Percentiles rank a stretch among this genome's conserved stretches.
These are phyloP conservation scores for Thamnidium elegans DNA, from an alignment of 192 early-diverging fungal species.

Conservation along the genomic window DNA sequence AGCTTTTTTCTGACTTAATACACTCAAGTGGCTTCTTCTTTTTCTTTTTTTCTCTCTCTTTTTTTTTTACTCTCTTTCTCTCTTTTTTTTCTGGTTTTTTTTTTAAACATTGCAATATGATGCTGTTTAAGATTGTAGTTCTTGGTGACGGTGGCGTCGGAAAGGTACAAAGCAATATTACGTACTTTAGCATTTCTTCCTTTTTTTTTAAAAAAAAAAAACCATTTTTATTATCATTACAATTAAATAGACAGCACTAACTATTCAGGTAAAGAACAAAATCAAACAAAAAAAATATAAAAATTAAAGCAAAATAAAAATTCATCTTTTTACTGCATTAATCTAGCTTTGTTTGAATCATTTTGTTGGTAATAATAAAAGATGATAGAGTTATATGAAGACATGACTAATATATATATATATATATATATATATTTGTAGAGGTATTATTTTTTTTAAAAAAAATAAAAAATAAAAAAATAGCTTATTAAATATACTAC, in stretches of 20 bases:
- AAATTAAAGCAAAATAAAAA: neutral
- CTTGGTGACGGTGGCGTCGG: constrained; percentile 88
- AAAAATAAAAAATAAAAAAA: too few species aligned
- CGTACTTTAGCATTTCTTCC: neutral
- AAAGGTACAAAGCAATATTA: constrained; percentile 19
- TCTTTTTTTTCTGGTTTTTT: too few species aligned
- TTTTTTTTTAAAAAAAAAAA: neutral
- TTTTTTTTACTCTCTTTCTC: too few species aligned
- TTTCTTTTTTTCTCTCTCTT: neutral
- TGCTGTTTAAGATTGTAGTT: constrained; percentile 94
- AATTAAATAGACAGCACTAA: constrained; percentile 32
- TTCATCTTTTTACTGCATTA: constrained; percentile 8
- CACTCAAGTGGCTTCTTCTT: neutral
- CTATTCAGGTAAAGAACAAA: constrained; percentile 37
- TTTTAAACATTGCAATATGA: constrained; percentile 50
- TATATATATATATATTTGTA: constrained; percentile 12
- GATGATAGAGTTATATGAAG: neutral
- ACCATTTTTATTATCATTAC: neutral
- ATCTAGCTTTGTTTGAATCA: constrained; percentile 40
- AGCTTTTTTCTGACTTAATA: neutral
- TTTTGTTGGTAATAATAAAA: constrained; percentile 39
- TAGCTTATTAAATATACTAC: neutral
- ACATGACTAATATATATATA: neutral
- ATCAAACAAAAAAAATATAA: neutral
- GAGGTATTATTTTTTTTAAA: constrained; percentile 19